phyloP scores from a whole-genome alignment of 2,329 filamentous ascomycete species.

The Colletotrichum sp. region DNA sequence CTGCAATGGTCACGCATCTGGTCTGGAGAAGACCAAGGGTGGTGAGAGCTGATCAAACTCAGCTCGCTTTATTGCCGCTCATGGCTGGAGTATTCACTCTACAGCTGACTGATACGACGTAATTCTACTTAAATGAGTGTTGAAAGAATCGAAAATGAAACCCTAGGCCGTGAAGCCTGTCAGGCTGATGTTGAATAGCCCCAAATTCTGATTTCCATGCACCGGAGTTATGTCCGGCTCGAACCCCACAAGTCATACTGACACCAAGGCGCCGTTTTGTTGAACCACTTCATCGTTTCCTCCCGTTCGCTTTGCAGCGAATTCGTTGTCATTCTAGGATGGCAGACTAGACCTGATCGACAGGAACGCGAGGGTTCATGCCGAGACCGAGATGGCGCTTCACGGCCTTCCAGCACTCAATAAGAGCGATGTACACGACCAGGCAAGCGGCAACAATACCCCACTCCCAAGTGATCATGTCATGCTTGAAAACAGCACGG shows the following conservation, averaged over 20 bases:
- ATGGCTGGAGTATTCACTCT: neutral
- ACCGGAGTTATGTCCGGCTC: neutral
- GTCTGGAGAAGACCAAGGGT: neutral
- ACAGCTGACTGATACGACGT: neutral
- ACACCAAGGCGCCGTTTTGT: neutral
- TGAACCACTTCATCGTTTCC: neutral
- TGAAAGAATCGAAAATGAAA: neutral
- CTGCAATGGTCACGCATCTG: neutral
- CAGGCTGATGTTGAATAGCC: slow-evolving; percentile 22
- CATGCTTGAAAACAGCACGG: slow-evolving; percentile 71
- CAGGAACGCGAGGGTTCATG: slow-evolving; percentile 10
- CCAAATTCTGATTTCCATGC: slow-evolving; percentile 1
- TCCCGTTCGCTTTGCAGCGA: neutral
- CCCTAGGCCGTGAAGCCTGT: neutral
- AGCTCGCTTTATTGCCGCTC: neutral
- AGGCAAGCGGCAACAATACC: slow-evolving; percentile 67
- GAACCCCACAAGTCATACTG: neutral
- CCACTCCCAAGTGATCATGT: slow-evolving; percentile 75
- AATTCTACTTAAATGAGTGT: neutral
- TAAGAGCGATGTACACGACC: slow-evolving; percentile 63
- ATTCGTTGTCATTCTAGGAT: neutral
- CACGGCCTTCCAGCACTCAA: slow-evolving; percentile 73
- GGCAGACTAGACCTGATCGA: neutral
- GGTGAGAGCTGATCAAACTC: neutral
- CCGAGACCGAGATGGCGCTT: slow-evolving; percentile 58